Base-by-base conservation (phyloP, 371 early-diverging fungal genomes). In the Apophysomyces ossiformis region DNA sequence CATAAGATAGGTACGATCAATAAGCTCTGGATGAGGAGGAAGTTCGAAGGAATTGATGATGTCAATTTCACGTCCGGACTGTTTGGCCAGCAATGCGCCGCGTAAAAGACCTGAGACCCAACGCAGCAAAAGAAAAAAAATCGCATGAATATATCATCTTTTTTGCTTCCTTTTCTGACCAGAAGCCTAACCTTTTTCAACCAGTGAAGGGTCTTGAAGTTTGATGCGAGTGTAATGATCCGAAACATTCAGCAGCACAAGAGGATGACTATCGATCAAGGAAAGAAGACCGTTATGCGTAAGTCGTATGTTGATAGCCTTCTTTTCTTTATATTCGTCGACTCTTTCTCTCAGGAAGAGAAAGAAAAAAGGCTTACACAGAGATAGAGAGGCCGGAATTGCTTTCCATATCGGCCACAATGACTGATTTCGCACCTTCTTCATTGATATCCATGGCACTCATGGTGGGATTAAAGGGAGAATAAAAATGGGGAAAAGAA, bases 21-120 rank as follows among this genome's bases (percentile, higher is more conserved):
- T 63, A n/a, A 74, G 82, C 37, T 84, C 81, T 11, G 76, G 71
- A 7, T 71, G 76, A 66, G 82, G 79, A 16, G 87, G 86, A 16
- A 94, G 72, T 67, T 95, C 95, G 71, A 87, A 94, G 1, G 94
- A 92, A 72, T 92, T 91, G 72, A 92, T 83, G 57, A 95, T 89
- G 67, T 93, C 93, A 60, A 94, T 87, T 58, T 90, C 90, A 46
- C 95, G 90, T 16, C 93, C 94, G 38, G 85, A 76, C 69, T 93
- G 93, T n/a, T 82, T 85, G n/a, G 94, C 95, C 16, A 94, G 73
- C 26, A 95, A 68, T 0, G 93, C 93, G 39, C 95, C 95, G 68
- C 90, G 84, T 50, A 94, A 88, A 83, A 66, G 67, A 39, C 68
- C 81, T 41, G 41, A 41, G 32, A 26, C 2, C 32, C 32, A 41